phyloP scores from a whole-genome alignment of 805 yeast genomes.

The Candida ponderosae region DNA sequence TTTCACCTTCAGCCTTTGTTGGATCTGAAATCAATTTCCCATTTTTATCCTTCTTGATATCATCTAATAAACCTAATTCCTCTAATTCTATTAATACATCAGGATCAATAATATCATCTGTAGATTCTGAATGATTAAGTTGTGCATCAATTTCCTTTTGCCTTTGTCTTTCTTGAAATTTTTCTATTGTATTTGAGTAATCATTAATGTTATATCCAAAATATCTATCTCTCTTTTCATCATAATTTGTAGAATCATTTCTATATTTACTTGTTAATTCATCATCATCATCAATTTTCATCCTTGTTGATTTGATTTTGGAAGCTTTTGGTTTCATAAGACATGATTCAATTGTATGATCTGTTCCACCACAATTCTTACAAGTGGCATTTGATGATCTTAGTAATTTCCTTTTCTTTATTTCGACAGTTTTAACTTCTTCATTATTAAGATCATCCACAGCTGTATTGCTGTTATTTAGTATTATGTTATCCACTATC shows the following conservation, averaged over 20 bases:
- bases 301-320: too few relatives aligned
- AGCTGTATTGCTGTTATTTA: too few relatives aligned
- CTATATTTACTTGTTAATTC: not conserved
- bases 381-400: constrained; percentile 17
- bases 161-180: constrained; percentile 33
- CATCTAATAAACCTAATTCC: constrained; percentile 29
- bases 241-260: constrained; percentile 33
- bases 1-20: constrained; percentile 30
- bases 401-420: too few relatives aligned
- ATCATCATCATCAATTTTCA: too few relatives aligned
- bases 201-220: constrained; percentile 65
- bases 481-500: constrained; percentile 46
- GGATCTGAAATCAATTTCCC: not conserved
- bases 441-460: too few relatives aligned
- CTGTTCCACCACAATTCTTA: constrained; percentile 14
- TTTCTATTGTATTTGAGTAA: constrained; percentile 41
- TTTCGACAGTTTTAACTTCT: constrained; percentile 4
- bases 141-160: constrained; percentile 8
- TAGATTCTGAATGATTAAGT: constrained; percentile 7
- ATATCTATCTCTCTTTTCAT: constrained; percentile 74
- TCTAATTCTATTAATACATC: constrained; percentile 36
- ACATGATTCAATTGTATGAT: not conserved
- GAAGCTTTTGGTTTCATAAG: not conserved
- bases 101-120: constrained; percentile 22
- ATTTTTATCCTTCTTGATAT: not conserved